These are phyloP conservation scores for Colletotrichum sp. DNA, from an alignment of 2,329 filamentous ascomycete species.

Conservation along the genomic window DNA sequence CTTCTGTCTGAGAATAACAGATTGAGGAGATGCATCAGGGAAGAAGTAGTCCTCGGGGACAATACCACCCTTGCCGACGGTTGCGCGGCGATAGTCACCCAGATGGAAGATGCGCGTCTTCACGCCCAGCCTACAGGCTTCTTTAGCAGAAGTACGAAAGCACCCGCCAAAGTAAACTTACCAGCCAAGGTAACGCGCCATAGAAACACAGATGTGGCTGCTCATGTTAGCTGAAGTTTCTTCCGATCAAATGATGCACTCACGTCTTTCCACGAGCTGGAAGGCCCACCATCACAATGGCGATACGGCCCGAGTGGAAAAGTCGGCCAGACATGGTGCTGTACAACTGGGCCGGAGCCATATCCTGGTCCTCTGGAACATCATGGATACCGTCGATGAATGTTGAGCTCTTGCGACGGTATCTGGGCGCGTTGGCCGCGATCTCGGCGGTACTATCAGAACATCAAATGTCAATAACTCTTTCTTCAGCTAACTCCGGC, in stretches of 20 bases:
- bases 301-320: conserved; percentile 96
- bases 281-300: conserved; percentile 94
- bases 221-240: neutral
- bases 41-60: conserved; percentile 99
- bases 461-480: conserved; percentile 29
- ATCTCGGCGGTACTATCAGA: conserved; percentile 81
- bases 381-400: conserved; percentile 98
- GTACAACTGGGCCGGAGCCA: conserved; percentile 96
- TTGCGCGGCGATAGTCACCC: conserved; percentile 93
- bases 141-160: conserved; percentile 18
- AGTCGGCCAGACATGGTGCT: conserved; percentile 97
- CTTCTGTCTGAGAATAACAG: conserved; percentile 93
- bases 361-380: conserved; percentile 77
- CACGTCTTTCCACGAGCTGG: conserved; percentile 95
- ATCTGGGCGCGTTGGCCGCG: conserved; percentile 87
- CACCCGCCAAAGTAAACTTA: conserved; percentile 42
- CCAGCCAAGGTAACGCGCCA: conserved; percentile 94
- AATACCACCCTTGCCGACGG: conserved; percentile 80
- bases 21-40: conserved; percentile 88
- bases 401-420: conserved; percentile 91
- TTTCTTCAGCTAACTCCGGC: conserved; percentile 22
- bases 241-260: conserved; percentile 34
- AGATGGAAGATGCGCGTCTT: conserved; percentile 98
- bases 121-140: conserved; percentile 77
- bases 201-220: conserved; percentile 92